A percentile compares a stretch with the other conserved stretches of the same genome.
phyloP scores from a whole-genome alignment of 106 monocot species.

The Dendrobium nobile region DNA sequence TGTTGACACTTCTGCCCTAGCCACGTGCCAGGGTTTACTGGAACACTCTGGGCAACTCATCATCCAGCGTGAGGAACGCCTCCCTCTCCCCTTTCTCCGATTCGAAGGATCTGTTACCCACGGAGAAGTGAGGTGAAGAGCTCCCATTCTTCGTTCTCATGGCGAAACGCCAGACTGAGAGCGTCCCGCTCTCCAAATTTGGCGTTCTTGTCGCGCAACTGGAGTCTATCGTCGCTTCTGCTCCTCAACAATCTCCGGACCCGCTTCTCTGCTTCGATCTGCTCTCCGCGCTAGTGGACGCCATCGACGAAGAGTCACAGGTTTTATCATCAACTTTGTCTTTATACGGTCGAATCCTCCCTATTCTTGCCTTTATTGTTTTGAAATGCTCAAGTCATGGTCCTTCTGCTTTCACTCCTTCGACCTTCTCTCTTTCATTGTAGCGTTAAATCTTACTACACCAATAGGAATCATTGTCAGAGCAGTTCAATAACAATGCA shows the following conservation, averaged over 20 bases:
- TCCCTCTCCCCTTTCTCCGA: not conserved
- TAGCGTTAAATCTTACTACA: not conserved
- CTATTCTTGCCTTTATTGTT: not conserved
- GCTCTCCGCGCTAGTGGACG: constrained; percentile 76
- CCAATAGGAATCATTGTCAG: not conserved
- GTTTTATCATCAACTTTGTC: constrained; percentile 1
- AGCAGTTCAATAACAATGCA: not conserved
- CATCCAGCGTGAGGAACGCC: not conserved
- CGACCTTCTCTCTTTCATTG: not conserved
- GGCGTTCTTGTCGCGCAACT: constrained; percentile 93
- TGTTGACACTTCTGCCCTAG: too few relatives aligned
- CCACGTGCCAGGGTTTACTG: too few relatives aligned
- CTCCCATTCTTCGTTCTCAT: constrained; percentile 17
- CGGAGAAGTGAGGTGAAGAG: not conserved
- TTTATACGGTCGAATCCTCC: not conserved
- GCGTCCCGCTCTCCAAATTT: constrained; percentile 65
- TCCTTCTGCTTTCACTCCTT: not conserved
- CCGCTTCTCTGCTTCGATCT: constrained; percentile 97
- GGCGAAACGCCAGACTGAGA: constrained; percentile 54
- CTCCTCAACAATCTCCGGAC: constrained; percentile 71
- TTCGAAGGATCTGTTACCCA: not conserved
- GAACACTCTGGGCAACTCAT: too few relatives aligned
- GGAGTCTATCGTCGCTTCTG: constrained; percentile 83
- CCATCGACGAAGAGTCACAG: constrained; percentile 87
- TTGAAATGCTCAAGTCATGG: not conserved